Percentiles rank a stretch among this genome's conserved stretches.
Evolutionary conservation across 1,139 yeast genomes (phyloP).

Genomic region (Pichia sp.): DNA sequence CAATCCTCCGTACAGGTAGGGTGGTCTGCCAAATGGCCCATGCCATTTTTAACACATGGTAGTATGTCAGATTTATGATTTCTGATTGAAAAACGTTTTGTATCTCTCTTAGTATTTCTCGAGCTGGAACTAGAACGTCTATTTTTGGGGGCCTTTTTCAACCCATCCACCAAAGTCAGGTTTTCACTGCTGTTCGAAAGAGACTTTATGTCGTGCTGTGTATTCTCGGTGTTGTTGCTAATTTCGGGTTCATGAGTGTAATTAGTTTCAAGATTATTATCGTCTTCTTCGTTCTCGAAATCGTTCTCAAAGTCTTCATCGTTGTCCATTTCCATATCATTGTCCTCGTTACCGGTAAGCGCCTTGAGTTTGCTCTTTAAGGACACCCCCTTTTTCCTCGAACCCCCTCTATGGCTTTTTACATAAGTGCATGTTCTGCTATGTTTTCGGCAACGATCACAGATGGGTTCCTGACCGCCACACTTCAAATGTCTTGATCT

Average conservation of each 20-base stretch:
- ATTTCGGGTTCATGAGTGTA: neutral
- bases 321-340: neutral
- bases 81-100: neutral
- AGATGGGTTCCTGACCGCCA: constrained; percentile 43
- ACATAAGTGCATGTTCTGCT: constrained; percentile 41
- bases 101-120: neutral
- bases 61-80: constrained; percentile 19
- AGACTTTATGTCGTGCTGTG: neutral
- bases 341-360: neutral
- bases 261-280: neutral
- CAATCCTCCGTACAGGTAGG: constrained; percentile 27
- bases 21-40: constrained; percentile 18
- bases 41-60: constrained; percentile 30
- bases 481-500: constrained; percentile 46
- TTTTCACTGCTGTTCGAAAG: neutral
- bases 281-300: neutral
- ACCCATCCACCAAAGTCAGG: neutral
- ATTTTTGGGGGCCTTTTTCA: neutral
- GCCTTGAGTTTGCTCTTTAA: constrained; percentile 16
- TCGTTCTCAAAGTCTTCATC: neutral
- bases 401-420: constrained; percentile 48
- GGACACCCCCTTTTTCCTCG: constrained; percentile 43
- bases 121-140: neutral
- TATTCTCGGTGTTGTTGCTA: neutral
- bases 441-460: constrained; percentile 37